A percentile compares a stretch with the other conserved stretches of the same genome.
Conservation (phyloP, 768 basidiomycete species). For the Agrocybe praecox region DNA sequence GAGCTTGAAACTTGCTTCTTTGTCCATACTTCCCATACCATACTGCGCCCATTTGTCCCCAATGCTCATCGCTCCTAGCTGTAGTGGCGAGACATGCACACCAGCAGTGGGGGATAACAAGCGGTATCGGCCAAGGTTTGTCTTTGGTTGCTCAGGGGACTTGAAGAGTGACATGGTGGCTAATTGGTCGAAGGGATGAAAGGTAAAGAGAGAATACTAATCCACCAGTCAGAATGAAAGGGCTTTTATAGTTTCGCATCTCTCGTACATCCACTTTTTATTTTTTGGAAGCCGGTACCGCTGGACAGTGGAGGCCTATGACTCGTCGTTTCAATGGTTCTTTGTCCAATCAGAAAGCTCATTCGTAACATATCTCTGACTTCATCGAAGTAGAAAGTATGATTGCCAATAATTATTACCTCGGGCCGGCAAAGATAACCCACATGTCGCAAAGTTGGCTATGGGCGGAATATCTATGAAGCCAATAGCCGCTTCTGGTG, state of each 20-base stretch:
- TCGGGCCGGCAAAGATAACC: too few relatives aligned
- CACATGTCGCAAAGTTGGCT: not conserved
- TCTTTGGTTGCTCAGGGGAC: not conserved
- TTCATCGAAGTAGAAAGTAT: too few relatives aligned
- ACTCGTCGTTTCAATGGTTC: too few relatives aligned
- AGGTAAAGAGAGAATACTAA: not conserved
- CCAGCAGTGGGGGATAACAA: conserved; percentile 36
- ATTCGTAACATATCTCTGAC: too few relatives aligned
- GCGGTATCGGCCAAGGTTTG: conserved; percentile 26
- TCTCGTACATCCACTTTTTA: too few relatives aligned
- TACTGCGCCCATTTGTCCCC: conserved; percentile 37
- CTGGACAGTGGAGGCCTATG: too few relatives aligned
- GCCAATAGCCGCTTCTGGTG: not conserved
- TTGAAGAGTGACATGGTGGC: not conserved
- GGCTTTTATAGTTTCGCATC: too few relatives aligned
- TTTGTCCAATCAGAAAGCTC: too few relatives aligned
- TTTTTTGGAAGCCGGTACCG: too few relatives aligned
- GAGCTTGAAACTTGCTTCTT: conserved; percentile 45
- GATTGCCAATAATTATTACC: too few relatives aligned
- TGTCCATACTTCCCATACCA: conserved; percentile 40
- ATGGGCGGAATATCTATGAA: not conserved
- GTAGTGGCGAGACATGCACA: conserved; percentile 44
- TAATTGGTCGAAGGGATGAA: not conserved
- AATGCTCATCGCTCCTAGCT: conserved; percentile 46
- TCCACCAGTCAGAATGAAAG: too few relatives aligned